Evolutionary conservation across 2,329 filamentous ascomycete species (phyloP).

Genomic region (Microascus cirrosus): DNA sequence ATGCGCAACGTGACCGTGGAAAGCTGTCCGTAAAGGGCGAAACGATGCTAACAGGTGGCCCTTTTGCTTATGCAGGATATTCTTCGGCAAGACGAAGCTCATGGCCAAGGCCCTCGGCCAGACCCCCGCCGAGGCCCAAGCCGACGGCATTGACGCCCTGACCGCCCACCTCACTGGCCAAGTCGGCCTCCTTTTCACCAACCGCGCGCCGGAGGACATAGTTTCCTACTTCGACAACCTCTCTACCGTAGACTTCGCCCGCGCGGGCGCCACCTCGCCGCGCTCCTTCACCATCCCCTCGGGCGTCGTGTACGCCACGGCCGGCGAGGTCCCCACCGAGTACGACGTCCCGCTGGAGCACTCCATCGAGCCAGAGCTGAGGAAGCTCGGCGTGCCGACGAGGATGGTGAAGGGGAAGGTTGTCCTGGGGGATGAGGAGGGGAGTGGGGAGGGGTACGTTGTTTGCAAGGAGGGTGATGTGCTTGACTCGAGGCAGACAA

Average conservation of each 20-base stretch:
- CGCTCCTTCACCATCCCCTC: constrained; percentile 71
- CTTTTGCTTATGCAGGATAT: constrained; percentile 71
- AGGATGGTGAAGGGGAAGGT: constrained; percentile 83
- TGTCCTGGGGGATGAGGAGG: constrained; percentile 49
- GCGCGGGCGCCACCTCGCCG: constrained; percentile 67
- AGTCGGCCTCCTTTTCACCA: constrained; percentile 85
- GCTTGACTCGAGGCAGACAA: constrained; percentile 84
- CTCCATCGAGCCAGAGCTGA: constrained; percentile 79
- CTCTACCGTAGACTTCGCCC: constrained; percentile 75
- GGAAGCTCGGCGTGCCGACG: constrained; percentile 82
- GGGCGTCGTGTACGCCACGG: constrained; percentile 71
- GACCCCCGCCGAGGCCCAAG: constrained; percentile 65
- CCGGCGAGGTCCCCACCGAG: constrained; percentile 66
- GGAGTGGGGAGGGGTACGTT: constrained; percentile 49
- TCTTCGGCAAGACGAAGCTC: constrained; percentile 99
- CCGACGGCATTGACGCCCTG: constrained; percentile 64
- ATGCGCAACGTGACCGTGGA: too few relatives aligned
- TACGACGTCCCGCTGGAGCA: constrained; percentile 82
- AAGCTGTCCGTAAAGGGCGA: neutral
- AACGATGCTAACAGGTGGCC: neutral
- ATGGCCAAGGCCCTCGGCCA: constrained; percentile 91
- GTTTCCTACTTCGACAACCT: constrained; percentile 62
- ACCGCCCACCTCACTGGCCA: constrained; percentile 62
- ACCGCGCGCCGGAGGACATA: constrained; percentile 58
- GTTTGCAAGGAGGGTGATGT: constrained; percentile 79